phyloP scores from a whole-genome alignment of 2,329 filamentous ascomycete species.

The Diaporthe sp. region DNA sequence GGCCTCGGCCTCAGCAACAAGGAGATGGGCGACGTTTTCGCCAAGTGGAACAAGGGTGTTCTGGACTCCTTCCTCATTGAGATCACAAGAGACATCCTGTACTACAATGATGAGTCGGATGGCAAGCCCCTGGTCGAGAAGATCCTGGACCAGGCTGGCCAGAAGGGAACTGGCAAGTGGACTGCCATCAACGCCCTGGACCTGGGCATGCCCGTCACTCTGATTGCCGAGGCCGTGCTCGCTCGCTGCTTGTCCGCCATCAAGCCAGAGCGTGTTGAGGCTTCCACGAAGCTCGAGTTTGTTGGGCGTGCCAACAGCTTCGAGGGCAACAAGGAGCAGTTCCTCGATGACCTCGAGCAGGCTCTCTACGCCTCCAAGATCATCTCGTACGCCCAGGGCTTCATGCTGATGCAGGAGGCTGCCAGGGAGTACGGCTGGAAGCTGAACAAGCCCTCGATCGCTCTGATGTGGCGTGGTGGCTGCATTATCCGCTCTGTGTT shows the following conservation, averaged over 20 bases:
- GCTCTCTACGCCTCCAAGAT: slow-evolving; percentile 99
- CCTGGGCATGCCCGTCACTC: slow-evolving; percentile 97
- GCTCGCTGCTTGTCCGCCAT: slow-evolving; percentile 93
- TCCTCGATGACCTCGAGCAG: slow-evolving; percentile 98
- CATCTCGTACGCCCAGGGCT: slow-evolving; percentile 99
- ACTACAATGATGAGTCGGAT: slow-evolving; percentile 92
- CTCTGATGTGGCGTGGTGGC: slow-evolving; percentile 99
- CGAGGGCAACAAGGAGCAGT: slow-evolving; percentile 90
- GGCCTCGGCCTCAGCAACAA: slow-evolving; percentile 89
- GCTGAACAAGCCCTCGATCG: slow-evolving; percentile 99
- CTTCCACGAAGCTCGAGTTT: slow-evolving; percentile 81
- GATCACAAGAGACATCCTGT: slow-evolving; percentile 98
- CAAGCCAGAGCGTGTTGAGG: slow-evolving; percentile 92
- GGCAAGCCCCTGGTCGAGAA: slow-evolving; percentile 94
- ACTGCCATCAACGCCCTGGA: slow-evolving; percentile 99
- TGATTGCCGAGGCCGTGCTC: slow-evolving; percentile 98
- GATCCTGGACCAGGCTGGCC: slow-evolving; percentile 97
- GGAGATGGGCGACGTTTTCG: slow-evolving; percentile 95
- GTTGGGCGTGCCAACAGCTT: slow-evolving; percentile 84
- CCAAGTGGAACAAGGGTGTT: slow-evolving; percentile 98
- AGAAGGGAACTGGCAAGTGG: slow-evolving; percentile 99
- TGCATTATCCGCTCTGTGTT: slow-evolving; percentile 99
- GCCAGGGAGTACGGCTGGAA: slow-evolving; percentile 98
- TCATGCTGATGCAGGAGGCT: slow-evolving; percentile 99
- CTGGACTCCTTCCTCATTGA: slow-evolving; percentile 99